Conservation (phyloP, 2,329 filamentous ascomycete genomes). For the Truncatella angustata region DNA sequence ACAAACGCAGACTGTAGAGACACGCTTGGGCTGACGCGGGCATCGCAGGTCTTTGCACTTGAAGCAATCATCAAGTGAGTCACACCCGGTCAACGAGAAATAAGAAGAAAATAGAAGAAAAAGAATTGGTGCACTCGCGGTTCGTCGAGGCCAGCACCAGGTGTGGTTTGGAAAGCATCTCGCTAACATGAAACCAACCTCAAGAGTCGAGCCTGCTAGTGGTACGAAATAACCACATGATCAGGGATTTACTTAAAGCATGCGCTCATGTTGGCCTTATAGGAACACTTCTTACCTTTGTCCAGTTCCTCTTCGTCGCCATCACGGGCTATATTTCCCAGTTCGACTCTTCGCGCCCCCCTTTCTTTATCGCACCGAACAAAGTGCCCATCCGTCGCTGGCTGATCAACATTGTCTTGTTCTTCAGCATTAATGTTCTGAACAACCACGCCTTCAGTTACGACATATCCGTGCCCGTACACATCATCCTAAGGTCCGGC, state of each 20-base stretch:
- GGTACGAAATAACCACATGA: constrained; percentile 49
- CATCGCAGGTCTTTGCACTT: constrained; percentile 80
- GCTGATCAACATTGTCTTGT: constrained; percentile 84
- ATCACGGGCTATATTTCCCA: constrained; percentile 75
- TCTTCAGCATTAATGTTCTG: constrained; percentile 90
- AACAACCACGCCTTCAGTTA: constrained; percentile 99
- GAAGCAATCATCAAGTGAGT: constrained; percentile 92
- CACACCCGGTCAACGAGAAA: neutral
- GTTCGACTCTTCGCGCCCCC: constrained; percentile 64
- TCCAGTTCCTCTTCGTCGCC: constrained; percentile 83
- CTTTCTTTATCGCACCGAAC: constrained; percentile 73
- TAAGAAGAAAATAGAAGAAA: too few relatives aligned
- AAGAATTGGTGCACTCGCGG: too few relatives aligned
- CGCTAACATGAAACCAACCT: constrained; percentile 10
- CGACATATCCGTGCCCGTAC: constrained; percentile 91
- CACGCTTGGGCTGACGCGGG: constrained; percentile 19
- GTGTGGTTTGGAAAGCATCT: constrained; percentile 11
- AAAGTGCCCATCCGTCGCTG: constrained; percentile 82
- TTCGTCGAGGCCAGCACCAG: too few relatives aligned
- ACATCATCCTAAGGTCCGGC: constrained; percentile 93
- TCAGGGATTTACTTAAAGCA: neutral
- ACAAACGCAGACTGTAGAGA: constrained; percentile 9
- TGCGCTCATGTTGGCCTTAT: constrained; percentile 10
- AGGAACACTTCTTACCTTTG: constrained; percentile 86
- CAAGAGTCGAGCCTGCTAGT: constrained; percentile 79